Conservation (phyloP, 2,329 filamentous ascomycete species). For the Madurella fahalii region DNA sequence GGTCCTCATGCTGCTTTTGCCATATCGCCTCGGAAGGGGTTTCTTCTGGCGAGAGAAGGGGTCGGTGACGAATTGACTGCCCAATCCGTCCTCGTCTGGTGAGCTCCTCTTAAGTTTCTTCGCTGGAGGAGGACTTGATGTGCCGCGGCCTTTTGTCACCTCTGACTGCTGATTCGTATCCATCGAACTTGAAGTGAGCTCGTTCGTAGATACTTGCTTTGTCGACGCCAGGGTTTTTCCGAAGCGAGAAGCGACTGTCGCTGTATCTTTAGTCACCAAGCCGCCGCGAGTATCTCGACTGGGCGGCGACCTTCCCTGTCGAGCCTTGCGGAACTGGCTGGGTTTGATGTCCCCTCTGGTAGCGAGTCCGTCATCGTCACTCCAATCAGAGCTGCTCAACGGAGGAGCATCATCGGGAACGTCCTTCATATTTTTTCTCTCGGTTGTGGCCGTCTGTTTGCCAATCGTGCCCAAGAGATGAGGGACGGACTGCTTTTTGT, state of each 20-base stretch:
- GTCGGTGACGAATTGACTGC: background rate
- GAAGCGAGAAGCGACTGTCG: background rate
- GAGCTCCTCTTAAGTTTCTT: conserved; percentile 8
- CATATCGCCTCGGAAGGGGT: background rate
- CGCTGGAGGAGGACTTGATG: background rate
- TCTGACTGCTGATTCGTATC: background rate
- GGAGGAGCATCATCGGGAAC: conserved; percentile 12
- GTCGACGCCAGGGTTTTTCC: conserved; percentile 2
- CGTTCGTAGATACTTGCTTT: background rate
- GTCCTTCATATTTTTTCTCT: background rate
- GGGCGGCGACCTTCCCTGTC: background rate
- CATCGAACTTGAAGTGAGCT: background rate
- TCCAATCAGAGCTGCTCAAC: conserved; percentile 11
- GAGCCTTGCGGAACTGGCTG: conserved; percentile 1
- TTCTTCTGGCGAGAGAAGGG: background rate
- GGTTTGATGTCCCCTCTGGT: conserved; percentile 7
- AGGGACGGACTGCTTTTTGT: conserved; percentile 5
- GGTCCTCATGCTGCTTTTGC: background rate
- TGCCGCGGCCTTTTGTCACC: background rate
- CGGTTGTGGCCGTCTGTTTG: background rate
- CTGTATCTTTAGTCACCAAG: background rate
- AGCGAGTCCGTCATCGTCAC: conserved; percentile 8
- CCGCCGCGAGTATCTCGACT: background rate
- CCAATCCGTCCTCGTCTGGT: background rate
- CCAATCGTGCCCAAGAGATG: conserved; percentile 1